These are phyloP conservation scores for Solanum dulcamara DNA, from an alignment of 257 asterid genomes.

Conservation along the genomic window DNA sequence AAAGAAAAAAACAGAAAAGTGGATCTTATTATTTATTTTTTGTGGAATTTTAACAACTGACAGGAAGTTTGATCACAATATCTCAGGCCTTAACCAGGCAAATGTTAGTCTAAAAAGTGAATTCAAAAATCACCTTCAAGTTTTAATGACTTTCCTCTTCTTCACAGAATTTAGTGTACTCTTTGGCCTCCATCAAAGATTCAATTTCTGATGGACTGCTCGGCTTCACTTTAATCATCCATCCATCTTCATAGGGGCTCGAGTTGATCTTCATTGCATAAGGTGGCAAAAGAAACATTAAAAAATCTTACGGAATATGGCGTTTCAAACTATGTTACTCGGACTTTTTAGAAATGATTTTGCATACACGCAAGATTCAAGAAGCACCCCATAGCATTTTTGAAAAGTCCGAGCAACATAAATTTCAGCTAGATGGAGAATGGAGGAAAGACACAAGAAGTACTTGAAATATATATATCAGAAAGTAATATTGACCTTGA, in stretches of 20 bases:
- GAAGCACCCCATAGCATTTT: no score
- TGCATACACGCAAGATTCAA: no score
- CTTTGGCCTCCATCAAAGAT: slow-evolving; percentile 50
- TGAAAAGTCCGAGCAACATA: background rate
- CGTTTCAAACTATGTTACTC: background rate
- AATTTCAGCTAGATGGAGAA: background rate
- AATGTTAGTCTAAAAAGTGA: background rate
- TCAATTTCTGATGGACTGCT: slow-evolving; percentile 54
- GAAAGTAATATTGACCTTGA: slow-evolving; percentile 46
- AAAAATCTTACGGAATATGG: background rate
- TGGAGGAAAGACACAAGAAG: background rate
- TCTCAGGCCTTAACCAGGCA: background rate
- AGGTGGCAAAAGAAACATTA: background rate
- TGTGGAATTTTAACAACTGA: background rate
- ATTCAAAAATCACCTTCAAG: slow-evolving; percentile 21
- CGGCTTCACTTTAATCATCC: slow-evolving; percentile 95
- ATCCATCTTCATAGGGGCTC: slow-evolving; percentile 83
- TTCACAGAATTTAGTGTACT: slow-evolving; percentile 75
- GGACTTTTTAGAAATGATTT: background rate
- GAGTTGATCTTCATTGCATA: slow-evolving; percentile 43
- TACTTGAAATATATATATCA: background rate
- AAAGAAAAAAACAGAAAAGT: background rate
- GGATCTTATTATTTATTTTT: background rate
- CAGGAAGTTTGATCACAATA: background rate
- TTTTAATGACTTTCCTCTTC: slow-evolving; percentile 46